Conservation (phyloP, 768 basidiomycete genomes). For the Lactarius trivialis region DNA sequence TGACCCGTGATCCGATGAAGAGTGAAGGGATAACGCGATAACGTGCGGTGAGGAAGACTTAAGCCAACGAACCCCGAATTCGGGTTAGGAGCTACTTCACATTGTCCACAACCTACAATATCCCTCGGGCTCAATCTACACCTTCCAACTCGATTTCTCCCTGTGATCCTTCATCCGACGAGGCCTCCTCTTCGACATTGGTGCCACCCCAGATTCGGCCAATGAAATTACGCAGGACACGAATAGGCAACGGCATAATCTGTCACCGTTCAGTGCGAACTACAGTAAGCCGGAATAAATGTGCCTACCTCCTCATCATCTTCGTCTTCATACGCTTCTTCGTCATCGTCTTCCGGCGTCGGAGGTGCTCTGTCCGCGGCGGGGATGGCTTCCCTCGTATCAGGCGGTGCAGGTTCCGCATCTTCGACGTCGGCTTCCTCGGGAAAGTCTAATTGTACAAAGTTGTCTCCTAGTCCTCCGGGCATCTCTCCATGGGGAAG, state of each 20-base stretch:
- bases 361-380: background rate
- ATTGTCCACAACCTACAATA: background rate
- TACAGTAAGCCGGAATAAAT: background rate
- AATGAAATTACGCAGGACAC: constrained; percentile 22
- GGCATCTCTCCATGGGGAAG: constrained; percentile 22
- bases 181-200: constrained; percentile 10
- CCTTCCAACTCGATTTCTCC: constrained; percentile 12
- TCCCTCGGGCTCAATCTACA: constrained; percentile 4
- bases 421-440: constrained; percentile 2
- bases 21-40: background rate
- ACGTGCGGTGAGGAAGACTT: background rate
- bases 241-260: constrained; percentile 19
- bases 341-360: background rate
- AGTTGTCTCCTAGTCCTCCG: constrained; percentile 20
- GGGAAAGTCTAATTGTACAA: constrained; percentile 19
- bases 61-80: background rate
- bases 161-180: constrained; percentile 12
- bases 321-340: constrained; percentile 14
- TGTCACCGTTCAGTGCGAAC: constrained; percentile 1
- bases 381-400: background rate
- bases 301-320: constrained; percentile 16
- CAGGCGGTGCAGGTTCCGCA: background rate
- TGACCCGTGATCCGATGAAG: background rate
- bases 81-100: constrained; percentile 9
- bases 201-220: constrained; percentile 18